Conservation (phyloP, 495 filamentous ascomycete species). For the Cercophora sp. region DNA sequence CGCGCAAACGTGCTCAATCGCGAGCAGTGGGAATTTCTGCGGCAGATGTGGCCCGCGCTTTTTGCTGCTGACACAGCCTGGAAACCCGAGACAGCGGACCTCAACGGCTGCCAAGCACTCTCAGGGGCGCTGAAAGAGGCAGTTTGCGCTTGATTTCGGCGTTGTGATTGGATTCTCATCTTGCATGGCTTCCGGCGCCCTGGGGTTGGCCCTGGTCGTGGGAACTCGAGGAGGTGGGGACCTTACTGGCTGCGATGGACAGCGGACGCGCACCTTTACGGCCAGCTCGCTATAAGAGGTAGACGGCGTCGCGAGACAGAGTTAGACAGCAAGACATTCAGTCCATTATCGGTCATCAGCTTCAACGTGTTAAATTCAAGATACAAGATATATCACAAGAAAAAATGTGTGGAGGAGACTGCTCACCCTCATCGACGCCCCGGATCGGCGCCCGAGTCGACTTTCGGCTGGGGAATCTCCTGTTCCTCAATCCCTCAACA, state of each 20-base stretch:
- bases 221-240: too few species aligned
- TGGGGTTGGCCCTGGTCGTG: too few species aligned
- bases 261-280: too few species aligned
- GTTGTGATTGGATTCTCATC: slow-evolving; percentile 15
- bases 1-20: slow-evolving; percentile 35
- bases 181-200: too few species aligned
- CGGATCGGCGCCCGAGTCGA: slow-evolving; percentile 28
- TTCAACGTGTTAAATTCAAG: neutral
- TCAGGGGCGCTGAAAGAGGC: slow-evolving; percentile 17
- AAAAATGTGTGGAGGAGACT: slow-evolving; percentile 28
- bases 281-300: too few species aligned
- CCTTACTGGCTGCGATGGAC: too few species aligned
- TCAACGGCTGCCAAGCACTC: slow-evolving; percentile 10
- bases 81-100: slow-evolving; percentile 1
- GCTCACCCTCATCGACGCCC: slow-evolving; percentile 21
- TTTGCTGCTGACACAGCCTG: neutral
- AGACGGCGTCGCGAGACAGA: too few species aligned
- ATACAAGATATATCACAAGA: neutral
- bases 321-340: too few species aligned
- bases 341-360: neutral
- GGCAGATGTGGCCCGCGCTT: neutral
- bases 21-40: slow-evolving; percentile 3
- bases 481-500: slow-evolving; percentile 27
- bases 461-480: slow-evolving; percentile 29
- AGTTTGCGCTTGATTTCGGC: slow-evolving; percentile 20